Conservation (phyloP, 768 basidiomycete genomes). For the Lactarius hengduanensis region DNA sequence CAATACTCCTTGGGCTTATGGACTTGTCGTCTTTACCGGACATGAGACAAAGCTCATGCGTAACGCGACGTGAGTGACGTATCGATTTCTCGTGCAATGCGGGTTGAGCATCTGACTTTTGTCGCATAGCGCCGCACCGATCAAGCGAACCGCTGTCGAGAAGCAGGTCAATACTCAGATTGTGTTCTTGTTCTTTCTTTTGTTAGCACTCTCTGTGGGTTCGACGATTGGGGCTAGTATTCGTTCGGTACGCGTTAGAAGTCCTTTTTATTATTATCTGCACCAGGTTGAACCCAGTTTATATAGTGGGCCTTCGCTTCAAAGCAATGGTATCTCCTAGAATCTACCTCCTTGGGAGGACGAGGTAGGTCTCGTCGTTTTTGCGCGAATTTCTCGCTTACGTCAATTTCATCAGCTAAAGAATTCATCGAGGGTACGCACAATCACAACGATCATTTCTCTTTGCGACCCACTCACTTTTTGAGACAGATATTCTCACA, state of each 20-base stretch:
- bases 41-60: constrained; percentile 99
- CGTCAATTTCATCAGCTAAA: constrained; percentile 47
- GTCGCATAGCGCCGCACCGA: constrained; percentile 76
- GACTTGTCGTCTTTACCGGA: constrained; percentile 89
- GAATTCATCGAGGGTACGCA: constrained; percentile 82
- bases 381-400: constrained; percentile 8
- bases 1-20: constrained; percentile 97
- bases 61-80: constrained; percentile 82
- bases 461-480: constrained; percentile 7
- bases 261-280: neutral
- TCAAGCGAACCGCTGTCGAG: constrained; percentile 96
- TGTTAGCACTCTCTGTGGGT: constrained; percentile 84
- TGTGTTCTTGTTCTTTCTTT: constrained; percentile 86
- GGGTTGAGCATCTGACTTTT: neutral
- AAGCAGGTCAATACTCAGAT: constrained; percentile 95
- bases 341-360: constrained; percentile 55
- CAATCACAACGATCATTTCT: constrained; percentile 10
- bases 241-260: constrained; percentile 51
- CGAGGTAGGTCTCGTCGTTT: constrained; percentile 47
- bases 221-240: constrained; percentile 93
- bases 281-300: neutral
- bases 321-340: constrained; percentile 88
- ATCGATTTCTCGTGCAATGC: neutral
- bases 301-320: constrained; percentile 79
- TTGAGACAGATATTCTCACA: constrained; percentile 79